Evolutionary conservation across 2,329 filamentous ascomycete genomes (phyloP).

Genomic region (Aspergillus proliferans): DNA sequence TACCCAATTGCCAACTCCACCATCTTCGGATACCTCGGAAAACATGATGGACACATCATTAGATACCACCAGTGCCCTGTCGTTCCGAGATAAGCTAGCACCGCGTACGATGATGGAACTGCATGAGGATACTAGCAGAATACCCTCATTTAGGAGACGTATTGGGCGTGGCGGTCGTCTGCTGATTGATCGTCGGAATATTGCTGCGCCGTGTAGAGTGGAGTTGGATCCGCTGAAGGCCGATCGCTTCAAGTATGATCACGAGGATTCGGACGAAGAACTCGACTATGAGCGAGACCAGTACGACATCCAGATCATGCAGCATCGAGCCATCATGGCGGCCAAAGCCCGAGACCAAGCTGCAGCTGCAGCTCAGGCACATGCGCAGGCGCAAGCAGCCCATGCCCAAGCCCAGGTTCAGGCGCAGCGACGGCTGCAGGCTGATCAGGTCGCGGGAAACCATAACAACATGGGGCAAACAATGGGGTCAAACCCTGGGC

Average conservation of each 20-base stretch:
- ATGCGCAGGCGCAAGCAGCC: conserved; percentile 37
- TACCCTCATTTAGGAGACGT: conserved; percentile 72
- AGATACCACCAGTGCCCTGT: conserved; percentile 27
- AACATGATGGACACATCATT: conserved; percentile 33
- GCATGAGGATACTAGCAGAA: conserved; percentile 38
- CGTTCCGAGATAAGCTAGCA: conserved; percentile 32
- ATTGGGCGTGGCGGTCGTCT: conserved; percentile 77
- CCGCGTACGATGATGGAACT: conserved; percentile 39
- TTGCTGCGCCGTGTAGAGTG: conserved; percentile 50
- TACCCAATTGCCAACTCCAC: conserved; percentile 55
- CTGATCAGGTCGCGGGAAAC: conserved; percentile 24
- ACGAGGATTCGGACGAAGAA: conserved; percentile 73
- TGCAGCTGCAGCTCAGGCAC: conserved; percentile 39
- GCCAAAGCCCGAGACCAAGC: conserved; percentile 39
- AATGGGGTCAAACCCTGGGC: conserved; percentile 25
- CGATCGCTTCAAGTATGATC: conserved; percentile 81
- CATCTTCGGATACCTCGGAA: conserved; percentile 44
- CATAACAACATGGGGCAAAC: conserved; percentile 19
- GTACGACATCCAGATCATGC: conserved; percentile 52
- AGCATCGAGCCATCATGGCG: conserved; percentile 48
- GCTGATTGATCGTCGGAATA: conserved; percentile 78
- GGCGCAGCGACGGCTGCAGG: conserved; percentile 31
- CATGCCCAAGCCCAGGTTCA: conserved; percentile 35
- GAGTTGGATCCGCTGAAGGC: conserved; percentile 43
- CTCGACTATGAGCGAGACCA: conserved; percentile 71